phyloP scores from a whole-genome alignment of 73 alveolate species.

The Paramecium caudatum region DNA sequence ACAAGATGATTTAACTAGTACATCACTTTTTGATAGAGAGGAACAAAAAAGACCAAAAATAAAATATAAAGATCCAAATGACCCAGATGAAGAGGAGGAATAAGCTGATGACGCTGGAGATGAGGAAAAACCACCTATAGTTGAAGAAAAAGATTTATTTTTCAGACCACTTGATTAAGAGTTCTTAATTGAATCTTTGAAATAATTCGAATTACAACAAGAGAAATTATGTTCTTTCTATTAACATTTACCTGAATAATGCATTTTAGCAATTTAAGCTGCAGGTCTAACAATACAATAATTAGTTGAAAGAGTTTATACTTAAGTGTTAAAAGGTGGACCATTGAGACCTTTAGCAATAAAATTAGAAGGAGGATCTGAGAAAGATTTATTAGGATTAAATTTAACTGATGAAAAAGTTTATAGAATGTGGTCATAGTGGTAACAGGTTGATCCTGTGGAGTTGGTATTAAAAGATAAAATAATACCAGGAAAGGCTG shows the following conservation, averaged over 20 bases:
- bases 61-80: constrained; percentile 85
- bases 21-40: constrained; percentile 85
- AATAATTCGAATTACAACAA: constrained; percentile 70
- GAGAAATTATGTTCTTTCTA: constrained; percentile 80
- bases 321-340: constrained; percentile 83
- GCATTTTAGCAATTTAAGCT: constrained; percentile 86
- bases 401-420: constrained; percentile 92
- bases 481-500: constrained; percentile 93
- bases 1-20: constrained; percentile 75
- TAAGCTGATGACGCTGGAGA: constrained; percentile 91
- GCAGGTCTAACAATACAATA: constrained; percentile 93
- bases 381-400: constrained; percentile 90
- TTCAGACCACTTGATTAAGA: constrained; percentile 86
- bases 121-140: constrained; percentile 86
- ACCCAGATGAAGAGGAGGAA: constrained; percentile 89
- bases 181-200: constrained; percentile 77
- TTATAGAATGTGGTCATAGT: constrained; percentile 94
- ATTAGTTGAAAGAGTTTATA: constrained; percentile 83
- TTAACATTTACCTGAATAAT: constrained; percentile 85
- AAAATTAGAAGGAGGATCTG: constrained; percentile 92
- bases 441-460: constrained; percentile 97
- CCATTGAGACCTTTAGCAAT: constrained; percentile 96
- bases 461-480: constrained; percentile 90
- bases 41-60: constrained; percentile 92
- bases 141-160: constrained; percentile 92